Conservation (phyloP, 2,329 filamentous ascomycete genomes). For the Chaetomium strumarium region DNA sequence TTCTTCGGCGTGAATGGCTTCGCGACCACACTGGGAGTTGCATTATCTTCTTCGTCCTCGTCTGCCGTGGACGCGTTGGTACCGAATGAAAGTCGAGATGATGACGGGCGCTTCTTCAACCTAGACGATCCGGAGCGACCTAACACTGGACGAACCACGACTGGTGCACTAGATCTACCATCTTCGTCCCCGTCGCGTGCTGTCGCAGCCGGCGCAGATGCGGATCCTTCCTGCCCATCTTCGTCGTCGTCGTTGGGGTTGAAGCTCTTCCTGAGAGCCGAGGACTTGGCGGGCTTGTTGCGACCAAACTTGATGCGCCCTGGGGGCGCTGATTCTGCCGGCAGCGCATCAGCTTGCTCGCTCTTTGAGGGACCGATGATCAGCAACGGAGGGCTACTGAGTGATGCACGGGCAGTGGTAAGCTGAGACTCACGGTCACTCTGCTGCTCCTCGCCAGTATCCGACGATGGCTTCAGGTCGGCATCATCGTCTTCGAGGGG, state of each 20-base stretch:
- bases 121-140: conserved; percentile 44
- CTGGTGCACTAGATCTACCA: conserved; percentile 41
- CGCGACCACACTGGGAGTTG: not conserved
- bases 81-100: conserved; percentile 72
- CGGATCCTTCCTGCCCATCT: conserved; percentile 15
- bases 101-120: conserved; percentile 61
- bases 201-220: conserved; percentile 14
- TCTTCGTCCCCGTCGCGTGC: conserved; percentile 33
- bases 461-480: conserved; percentile 16
- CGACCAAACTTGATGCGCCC: conserved; percentile 42
- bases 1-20: conserved; percentile 51
- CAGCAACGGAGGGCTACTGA: conserved; percentile 23
- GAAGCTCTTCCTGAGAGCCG: conserved; percentile 51
- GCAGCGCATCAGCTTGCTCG: conserved; percentile 30
- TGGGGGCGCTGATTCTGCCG: conserved; percentile 29
- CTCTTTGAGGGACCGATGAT: conserved; percentile 23
- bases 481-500: conserved; percentile 59
- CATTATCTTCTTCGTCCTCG: conserved; percentile 39
- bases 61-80: conserved; percentile 49
- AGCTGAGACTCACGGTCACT: conserved; percentile 34
- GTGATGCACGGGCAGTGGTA: conserved; percentile 1
- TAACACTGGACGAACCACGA: conserved; percentile 44
- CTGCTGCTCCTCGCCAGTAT: conserved; percentile 24
- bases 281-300: conserved; percentile 53
- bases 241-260: conserved; percentile 38